These are phyloP conservation scores for Vinca minor DNA, from an alignment of 257 asterid genomes.

Conservation along the genomic window DNA sequence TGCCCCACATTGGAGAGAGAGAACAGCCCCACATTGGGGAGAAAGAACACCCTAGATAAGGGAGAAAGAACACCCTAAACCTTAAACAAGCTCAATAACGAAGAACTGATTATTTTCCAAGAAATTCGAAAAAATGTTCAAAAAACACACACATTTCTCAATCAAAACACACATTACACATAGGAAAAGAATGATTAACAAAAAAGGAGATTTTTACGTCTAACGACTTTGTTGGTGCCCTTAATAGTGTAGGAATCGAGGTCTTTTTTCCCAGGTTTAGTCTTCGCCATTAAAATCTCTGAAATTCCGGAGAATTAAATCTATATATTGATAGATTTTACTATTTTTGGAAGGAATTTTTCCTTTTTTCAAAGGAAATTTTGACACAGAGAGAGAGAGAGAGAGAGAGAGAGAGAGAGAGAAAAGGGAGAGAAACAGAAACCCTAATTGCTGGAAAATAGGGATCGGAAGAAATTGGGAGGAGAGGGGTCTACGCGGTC, in stretches of 20 bases:
- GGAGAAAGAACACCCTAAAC: no score
- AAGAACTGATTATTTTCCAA: neutral
- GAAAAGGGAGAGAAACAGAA: slow-evolving; percentile 11
- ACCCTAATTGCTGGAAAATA: slow-evolving; percentile 15
- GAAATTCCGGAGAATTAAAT: neutral
- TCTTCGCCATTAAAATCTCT: slow-evolving; percentile 99
- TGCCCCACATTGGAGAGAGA: no score
- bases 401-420: neutral
- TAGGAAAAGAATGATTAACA: neutral
- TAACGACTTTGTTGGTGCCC: slow-evolving; percentile 87
- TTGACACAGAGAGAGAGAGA: neutral
- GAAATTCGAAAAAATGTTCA: neutral
- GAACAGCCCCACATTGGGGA: no score
- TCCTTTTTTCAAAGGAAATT: neutral
- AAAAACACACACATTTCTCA: neutral
- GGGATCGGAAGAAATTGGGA: no score
- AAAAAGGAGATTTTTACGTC: slow-evolving; percentile 31
- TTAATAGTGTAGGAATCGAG: slow-evolving; percentile 70
- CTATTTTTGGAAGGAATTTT: neutral
- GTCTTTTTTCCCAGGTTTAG: slow-evolving; percentile 93
- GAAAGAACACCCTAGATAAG: no score
- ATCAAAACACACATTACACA: neutral
- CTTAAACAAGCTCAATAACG: neutral
- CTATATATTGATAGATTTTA: no score
- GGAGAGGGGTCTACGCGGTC: no score